These are phyloP conservation scores for Curvularia eragrostidis DNA, from an alignment of 2,329 filamentous ascomycete species.

Conservation along the genomic window DNA sequence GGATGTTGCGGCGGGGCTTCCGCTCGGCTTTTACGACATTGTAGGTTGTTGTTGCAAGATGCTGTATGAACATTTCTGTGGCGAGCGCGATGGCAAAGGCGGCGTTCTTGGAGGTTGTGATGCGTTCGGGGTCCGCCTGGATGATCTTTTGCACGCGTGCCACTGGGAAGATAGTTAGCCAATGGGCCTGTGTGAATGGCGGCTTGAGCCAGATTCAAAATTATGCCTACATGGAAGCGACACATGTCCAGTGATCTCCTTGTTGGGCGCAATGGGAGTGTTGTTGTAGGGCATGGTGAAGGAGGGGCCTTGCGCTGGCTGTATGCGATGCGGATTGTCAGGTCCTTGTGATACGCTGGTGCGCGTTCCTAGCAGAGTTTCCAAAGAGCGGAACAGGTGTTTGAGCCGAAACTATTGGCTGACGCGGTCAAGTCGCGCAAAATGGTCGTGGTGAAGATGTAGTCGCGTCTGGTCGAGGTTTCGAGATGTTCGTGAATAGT, in stretches of 20 bases:
- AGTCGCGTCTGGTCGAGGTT: conserved; percentile 17
- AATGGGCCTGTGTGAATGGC: background rate
- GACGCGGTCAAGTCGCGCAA: conserved; percentile 19
- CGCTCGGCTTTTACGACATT: conserved; percentile 89
- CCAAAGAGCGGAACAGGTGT: too few species aligned
- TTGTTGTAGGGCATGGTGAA: conserved; percentile 82
- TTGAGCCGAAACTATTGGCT: background rate
- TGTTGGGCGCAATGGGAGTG: conserved; percentile 76
- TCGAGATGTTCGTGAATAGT: conserved; percentile 1
- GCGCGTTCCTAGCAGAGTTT: background rate
- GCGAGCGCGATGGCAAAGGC: conserved; percentile 93
- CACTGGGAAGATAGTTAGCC: conserved; percentile 61
- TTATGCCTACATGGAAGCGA: conserved; percentile 79
- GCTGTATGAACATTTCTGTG: conserved; percentile 94
- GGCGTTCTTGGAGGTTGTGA: conserved; percentile 86
- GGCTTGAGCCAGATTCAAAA: background rate
- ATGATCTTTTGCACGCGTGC: conserved; percentile 97
- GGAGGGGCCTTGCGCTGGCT: conserved; percentile 2
- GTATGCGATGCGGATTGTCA: background rate
- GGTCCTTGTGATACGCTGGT: background rate
- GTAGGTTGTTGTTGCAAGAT: conserved; percentile 83
- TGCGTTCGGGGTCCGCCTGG: conserved; percentile 77
- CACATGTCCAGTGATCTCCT: conserved; percentile 83
- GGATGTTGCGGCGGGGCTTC: conserved; percentile 91
- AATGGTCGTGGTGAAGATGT: background rate